Conservation (phyloP, 495 filamentous ascomycete species). For the Xylaria scruposa region DNA sequence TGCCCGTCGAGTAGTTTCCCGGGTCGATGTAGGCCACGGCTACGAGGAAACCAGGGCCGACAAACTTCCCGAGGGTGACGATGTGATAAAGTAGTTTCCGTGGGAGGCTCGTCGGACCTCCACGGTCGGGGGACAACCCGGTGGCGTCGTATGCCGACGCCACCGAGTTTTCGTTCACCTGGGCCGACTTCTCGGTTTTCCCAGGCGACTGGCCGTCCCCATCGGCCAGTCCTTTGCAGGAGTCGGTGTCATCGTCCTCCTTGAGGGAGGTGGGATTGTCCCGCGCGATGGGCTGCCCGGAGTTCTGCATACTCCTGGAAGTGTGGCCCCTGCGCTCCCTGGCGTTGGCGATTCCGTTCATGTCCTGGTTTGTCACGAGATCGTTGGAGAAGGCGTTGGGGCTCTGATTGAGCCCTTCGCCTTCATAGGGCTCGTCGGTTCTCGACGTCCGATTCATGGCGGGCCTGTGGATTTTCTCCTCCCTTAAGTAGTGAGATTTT, state of each 20-base stretch:
- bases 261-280: conserved; percentile 14
- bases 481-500: not conserved
- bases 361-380: conserved; percentile 62
- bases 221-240: conserved; percentile 24
- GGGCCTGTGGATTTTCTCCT: not conserved
- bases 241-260: conserved; percentile 30
- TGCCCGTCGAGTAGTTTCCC: conserved; percentile 86
- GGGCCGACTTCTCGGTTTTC: conserved; percentile 13
- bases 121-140: conserved; percentile 1
- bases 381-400: conserved; percentile 60
- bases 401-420: conserved; percentile 64
- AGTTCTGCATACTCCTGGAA: conserved; percentile 37
- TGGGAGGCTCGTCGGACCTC: conserved; percentile 31
- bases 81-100: conserved; percentile 48
- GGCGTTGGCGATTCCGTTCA: conserved; percentile 64
- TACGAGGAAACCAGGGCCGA: conserved; percentile 87
- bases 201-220: conserved; percentile 28
- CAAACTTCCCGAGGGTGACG: conserved; percentile 73
- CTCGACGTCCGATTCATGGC: conserved; percentile 64
- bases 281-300: conserved; percentile 33
- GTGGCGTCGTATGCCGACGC: not conserved
- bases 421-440: conserved; percentile 57
- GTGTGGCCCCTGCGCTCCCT: conserved; percentile 38
- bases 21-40: conserved; percentile 79
- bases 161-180: conserved; percentile 21